phyloP scores from a whole-genome alignment of 371 early-diverging fungal species.

The Actinomortierella ambigua region DNA sequence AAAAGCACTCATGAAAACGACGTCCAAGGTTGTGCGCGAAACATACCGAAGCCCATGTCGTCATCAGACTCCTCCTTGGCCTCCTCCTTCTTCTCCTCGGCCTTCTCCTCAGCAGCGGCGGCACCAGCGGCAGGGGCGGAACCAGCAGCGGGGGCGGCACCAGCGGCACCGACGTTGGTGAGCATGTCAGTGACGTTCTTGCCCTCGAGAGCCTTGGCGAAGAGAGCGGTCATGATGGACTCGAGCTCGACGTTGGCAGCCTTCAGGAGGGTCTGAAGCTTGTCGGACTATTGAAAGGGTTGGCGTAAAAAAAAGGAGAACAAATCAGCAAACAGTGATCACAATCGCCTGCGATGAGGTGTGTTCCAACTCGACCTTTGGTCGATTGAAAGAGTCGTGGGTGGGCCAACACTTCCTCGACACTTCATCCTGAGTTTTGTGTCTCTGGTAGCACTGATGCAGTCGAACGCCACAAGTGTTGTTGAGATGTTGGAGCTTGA shows the following conservation, averaged over 20 bases:
- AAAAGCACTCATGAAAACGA: neutral
- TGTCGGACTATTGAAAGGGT: conserved; percentile 83
- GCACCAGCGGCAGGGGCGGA: conserved; percentile 58
- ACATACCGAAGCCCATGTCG: conserved; percentile 91
- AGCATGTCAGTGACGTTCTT: conserved; percentile 91
- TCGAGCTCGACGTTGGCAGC: conserved; percentile 95
- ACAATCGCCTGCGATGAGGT: neutral
- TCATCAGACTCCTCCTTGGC: conserved; percentile 91
- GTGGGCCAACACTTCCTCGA: too few relatives aligned
- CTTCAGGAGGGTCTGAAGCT: conserved; percentile 88
- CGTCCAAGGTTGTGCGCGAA: too few relatives aligned
- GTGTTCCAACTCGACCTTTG: too few relatives aligned
- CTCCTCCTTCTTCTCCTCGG: conserved; percentile 74
- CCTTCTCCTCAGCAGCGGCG: conserved; percentile 59
- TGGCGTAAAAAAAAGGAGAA: conserved; percentile 4
- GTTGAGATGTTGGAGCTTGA: too few relatives aligned
- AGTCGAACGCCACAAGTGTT: too few relatives aligned
- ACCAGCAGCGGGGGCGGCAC: conserved; percentile 72
- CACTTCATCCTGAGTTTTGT: neutral
- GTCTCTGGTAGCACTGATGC: neutral
- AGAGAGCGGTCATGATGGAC: conserved; percentile 94
- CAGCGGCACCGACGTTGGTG: conserved; percentile 91
- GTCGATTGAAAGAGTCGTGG: too few relatives aligned
- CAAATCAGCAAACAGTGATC: conserved; percentile 8
- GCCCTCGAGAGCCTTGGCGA: conserved; percentile 97